Evolutionary conservation across 192 early-diverging fungal genomes (phyloP), one percentile per base, ranked within the genome.

Genomic region (Gryganskiella cystojenkinii): DNA sequence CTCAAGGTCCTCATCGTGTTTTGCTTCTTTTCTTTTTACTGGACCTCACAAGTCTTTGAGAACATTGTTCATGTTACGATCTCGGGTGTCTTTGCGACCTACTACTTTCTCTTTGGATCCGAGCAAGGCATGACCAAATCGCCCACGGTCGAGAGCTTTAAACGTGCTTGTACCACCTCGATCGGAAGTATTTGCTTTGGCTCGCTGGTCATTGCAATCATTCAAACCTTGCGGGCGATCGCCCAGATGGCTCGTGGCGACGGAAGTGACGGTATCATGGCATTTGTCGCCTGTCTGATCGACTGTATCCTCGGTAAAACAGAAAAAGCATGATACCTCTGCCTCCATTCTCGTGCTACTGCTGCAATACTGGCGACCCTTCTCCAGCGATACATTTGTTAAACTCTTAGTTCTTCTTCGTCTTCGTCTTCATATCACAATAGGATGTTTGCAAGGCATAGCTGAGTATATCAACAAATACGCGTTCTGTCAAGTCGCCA

Each of bases 401-500:
- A n/a, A n/a, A n/a, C n/a, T n/a, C 25, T 30, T 34, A 58, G 17
- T 25, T 10, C 22, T 28, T 58, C 74, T 66, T 47, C 11, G 28
- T 49, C 4, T 51, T 54, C 37, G 61, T 35, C 20, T 55, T 31
- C 25, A 52, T 25, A 31, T 14, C 7, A 54, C 17, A 45, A 20
- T 30, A 42, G 73, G 35, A 20, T 56, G 68, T 71, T 44, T 56
- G 13, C 67, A 66, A 37, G 65, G 67, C 11, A 52, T 73, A 15
- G 61, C 66, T 58, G 80, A 88, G 78, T 91, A 82, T 73, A 88
- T 92, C 81, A 94, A 89, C 81, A 86, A 88, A 60, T 99, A 94
- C 67, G 96, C 95, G 1, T 96, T 95, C 69, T 89, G 91, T 22
- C 90, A 97, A 58, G 93, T 99, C 17, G 97, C 95, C 50, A 91